Evolutionary conservation across 176 grass and related monocot species (phyloP).

Genomic region (Bonia amplexicaulis): DNA sequence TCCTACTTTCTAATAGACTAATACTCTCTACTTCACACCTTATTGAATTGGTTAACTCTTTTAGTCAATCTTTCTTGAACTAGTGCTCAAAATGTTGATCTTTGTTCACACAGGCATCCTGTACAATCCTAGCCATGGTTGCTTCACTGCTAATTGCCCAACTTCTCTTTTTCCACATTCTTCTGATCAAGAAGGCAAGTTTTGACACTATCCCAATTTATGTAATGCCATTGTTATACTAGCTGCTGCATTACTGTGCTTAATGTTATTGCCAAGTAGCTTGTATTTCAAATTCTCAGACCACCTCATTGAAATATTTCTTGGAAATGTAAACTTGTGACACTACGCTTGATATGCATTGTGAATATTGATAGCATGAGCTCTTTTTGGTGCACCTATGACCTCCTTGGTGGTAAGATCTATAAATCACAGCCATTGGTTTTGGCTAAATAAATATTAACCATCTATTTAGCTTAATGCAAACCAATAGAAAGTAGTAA

Average conservation of each 20-base stretch:
- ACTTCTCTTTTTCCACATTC: constrained; percentile 98
- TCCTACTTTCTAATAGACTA: not conserved
- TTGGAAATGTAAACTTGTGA: not conserved
- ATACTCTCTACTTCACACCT: not conserved
- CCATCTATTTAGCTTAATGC: not conserved
- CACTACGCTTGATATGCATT: not conserved
- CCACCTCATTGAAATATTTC: not conserved
- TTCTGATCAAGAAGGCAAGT: constrained; percentile 94
- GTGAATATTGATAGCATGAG: not conserved
- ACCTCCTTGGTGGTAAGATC: not conserved
- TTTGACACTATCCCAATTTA: not conserved
- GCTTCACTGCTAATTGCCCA: constrained; percentile 84
- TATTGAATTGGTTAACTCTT: not conserved
- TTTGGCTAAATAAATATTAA: not conserved
- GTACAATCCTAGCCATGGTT: constrained; percentile 86
- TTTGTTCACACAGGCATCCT: constrained; percentile 48
- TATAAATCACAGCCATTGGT: not conserved
- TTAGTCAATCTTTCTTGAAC: constrained; percentile 18
- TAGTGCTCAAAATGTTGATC: constrained; percentile 1
- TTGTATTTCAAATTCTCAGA: constrained; percentile 2
- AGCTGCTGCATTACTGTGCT: not conserved
- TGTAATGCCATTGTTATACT: constrained; percentile 1
- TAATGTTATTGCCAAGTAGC: not conserved
- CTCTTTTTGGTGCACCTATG: not conserved
- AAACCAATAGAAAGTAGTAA: not conserved